Evolutionary conservation across 78 protist genomes (phyloP).

Genomic region (Speleostelium caveatum): DNA sequence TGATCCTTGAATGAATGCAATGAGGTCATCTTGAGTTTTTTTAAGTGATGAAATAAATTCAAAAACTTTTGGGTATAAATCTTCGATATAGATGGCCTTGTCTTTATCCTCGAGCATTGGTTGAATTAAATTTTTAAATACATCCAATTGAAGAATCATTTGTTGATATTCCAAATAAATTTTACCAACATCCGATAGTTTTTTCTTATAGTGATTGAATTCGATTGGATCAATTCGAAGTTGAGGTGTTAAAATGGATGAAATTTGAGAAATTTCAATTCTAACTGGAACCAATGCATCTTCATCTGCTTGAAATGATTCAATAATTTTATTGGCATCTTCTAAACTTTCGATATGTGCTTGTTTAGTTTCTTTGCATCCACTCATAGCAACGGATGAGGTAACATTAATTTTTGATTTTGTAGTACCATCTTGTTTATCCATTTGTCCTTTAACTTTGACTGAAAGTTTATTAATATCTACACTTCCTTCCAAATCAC

Average conservation of each 20-base stretch:
- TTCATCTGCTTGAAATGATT: not conserved
- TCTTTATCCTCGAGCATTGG: not conserved
- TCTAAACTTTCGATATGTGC: not conserved
- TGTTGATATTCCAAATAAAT: conserved; percentile 23
- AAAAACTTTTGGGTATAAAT: not conserved
- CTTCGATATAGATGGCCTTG: not conserved
- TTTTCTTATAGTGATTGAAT: not conserved
- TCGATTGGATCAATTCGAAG: not conserved
- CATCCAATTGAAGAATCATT: conserved; percentile 14
- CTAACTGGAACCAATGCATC: not conserved
- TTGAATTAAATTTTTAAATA: not conserved
- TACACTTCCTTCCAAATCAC: not conserved
- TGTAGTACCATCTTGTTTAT: not conserved
- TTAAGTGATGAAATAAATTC: not conserved
- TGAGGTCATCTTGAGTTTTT: not conserved
- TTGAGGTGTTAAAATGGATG: not conserved
- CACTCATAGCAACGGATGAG: not conserved
- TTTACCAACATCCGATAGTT: not conserved
- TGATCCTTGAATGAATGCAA: not conserved
- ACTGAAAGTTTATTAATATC: not conserved
- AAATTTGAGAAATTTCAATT: not conserved
- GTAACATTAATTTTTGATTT: not conserved
- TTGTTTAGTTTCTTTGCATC: not conserved
- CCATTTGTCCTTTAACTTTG: not conserved
- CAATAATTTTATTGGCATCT: not conserved